These are phyloP conservation scores for Zygosaccharomyces sapae DNA, from an alignment of 1,139 yeast genomes.

Conservation along the genomic window DNA sequence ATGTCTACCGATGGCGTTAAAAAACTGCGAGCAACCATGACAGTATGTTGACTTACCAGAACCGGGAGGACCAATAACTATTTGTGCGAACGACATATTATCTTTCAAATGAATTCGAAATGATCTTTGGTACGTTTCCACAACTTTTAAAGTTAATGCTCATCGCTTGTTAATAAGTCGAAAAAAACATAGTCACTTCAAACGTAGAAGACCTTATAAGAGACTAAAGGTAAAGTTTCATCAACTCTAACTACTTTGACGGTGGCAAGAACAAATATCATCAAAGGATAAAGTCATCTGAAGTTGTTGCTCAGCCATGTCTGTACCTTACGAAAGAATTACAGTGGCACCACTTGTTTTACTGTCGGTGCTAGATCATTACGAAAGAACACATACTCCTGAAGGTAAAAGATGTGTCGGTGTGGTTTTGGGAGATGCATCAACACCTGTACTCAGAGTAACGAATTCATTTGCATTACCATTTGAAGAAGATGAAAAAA, in stretches of 20 bases:
- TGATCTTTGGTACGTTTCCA: neutral
- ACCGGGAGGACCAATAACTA: constrained; percentile 97
- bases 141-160: constrained; percentile 1
- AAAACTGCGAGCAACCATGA: constrained; percentile 84
- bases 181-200: constrained; percentile 5
- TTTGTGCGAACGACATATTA: constrained; percentile 71
- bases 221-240: constrained; percentile 2
- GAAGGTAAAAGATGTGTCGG: constrained; percentile 86
- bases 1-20: constrained; percentile 89
- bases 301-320: constrained; percentile 6
- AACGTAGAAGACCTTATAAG: constrained; percentile 8
- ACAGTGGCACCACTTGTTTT: constrained; percentile 94
- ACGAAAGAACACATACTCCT: constrained; percentile 72
- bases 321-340: constrained; percentile 53
- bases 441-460: constrained; percentile 55
- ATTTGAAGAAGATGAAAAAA: constrained; percentile 92
- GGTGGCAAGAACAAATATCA: constrained; percentile 7
- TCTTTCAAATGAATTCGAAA: neutral
- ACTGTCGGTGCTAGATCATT: constrained; percentile 92
- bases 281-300: constrained; percentile 3
- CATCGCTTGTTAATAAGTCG: constrained; percentile 9
- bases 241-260: constrained; percentile 3
- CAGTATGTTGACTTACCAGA: constrained; percentile 96
- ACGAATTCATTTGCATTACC: constrained; percentile 85
- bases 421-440: constrained; percentile 80